Percentiles rank a stretch among this genome's conserved stretches.
These are phyloP conservation scores for Vigna mungo DNA, from an alignment of 306 rosid species.

Conservation along the genomic window DNA sequence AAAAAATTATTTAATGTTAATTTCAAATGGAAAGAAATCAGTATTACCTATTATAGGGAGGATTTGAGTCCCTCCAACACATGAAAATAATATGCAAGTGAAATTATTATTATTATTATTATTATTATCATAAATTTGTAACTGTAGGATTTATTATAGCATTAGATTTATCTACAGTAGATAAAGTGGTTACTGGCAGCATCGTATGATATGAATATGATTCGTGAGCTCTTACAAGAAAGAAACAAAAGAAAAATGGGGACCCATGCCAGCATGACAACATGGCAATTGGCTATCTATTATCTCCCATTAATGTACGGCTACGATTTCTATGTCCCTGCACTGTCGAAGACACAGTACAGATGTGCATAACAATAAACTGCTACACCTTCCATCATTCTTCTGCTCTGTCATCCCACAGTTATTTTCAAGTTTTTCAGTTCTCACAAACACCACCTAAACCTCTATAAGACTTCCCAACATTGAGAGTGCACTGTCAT, in stretches of 20 bases:
- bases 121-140: no score
- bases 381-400: not conserved
- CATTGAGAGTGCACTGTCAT: not conserved
- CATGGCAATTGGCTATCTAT: slow-evolving; percentile 13
- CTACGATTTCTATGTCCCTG: not conserved
- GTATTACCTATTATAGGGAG: no score
- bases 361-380: slow-evolving; percentile 24
- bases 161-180: no score
- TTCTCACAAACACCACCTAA: not conserved
- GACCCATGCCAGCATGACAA: slow-evolving; percentile 34
- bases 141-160: no score
- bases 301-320: slow-evolving; percentile 33
- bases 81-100: no score
- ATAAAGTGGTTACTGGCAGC: no score
- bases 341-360: not conserved
- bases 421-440: slow-evolving; percentile 9
- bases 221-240: not conserved
- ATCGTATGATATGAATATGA: no score
- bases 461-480: not conserved
- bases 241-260: slow-evolving; percentile 30
- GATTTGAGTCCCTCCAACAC: no score
- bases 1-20: no score
- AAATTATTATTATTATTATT: no score
- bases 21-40: no score
- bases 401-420: slow-evolving; percentile 5